Conservation (phyloP, 129 eudicot genomes). For the Saussurea involucrata region DNA sequence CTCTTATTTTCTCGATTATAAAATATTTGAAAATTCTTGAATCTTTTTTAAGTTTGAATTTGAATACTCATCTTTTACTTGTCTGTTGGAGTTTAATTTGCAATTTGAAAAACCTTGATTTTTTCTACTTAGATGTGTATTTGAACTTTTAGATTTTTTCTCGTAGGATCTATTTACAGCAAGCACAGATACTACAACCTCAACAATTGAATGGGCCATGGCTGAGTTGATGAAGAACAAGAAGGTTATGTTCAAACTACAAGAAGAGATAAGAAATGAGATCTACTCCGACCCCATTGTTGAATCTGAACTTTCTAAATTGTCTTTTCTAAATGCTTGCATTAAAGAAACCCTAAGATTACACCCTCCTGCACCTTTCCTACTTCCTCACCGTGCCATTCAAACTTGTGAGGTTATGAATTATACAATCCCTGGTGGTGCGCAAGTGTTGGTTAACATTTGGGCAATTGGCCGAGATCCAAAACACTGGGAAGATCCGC, state of each 20-base stretch:
- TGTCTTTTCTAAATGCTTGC: constrained; percentile 16
- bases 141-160: background rate
- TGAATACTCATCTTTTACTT: too few species aligned
- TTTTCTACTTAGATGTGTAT: background rate
- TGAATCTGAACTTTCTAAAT: background rate
- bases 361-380: constrained; percentile 24
- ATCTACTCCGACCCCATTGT: background rate
- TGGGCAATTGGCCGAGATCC: constrained; percentile 35
- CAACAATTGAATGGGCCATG: constrained; percentile 34
- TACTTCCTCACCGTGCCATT: constrained; percentile 19
- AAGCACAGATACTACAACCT: constrained; percentile 28
- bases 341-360: constrained; percentile 22
- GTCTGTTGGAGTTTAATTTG: background rate
- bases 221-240: constrained; percentile 23
- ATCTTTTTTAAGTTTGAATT: too few species aligned
- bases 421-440: constrained; percentile 22
- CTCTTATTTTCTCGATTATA: too few species aligned
- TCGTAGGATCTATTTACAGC: constrained; percentile 30
- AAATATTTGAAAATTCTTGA: too few species aligned
- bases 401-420: constrained; percentile 23
- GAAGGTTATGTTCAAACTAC: constrained; percentile 8
- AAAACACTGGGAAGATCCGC: constrained; percentile 25
- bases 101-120: background rate
- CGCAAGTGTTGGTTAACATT: constrained; percentile 17
- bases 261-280: constrained; percentile 19